phyloP scores from a whole-genome alignment of 768 basidiomycete genomes.

The Xerocomus brunneocitrinus region DNA sequence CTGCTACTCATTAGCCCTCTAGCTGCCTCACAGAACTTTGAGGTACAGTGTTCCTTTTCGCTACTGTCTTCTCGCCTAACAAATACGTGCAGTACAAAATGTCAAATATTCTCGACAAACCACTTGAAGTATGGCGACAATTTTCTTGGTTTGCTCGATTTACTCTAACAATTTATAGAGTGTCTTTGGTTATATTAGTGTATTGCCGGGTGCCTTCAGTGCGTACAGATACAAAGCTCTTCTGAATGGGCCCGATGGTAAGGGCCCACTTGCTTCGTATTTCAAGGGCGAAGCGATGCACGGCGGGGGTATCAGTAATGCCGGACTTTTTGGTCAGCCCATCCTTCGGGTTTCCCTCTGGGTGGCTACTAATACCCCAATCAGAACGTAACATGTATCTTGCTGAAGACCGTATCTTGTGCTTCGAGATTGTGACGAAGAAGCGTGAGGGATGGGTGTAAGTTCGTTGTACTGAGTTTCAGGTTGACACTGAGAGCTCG shows the following conservation, averaged over 20 bases:
- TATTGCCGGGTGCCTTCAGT: constrained; percentile 89
- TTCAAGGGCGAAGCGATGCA: constrained; percentile 93
- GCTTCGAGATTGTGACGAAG: constrained; percentile 92
- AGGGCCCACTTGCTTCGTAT: constrained; percentile 86
- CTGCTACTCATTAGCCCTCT: constrained; percentile 70
- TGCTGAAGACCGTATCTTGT: constrained; percentile 86
- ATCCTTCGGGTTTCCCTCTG: background rate
- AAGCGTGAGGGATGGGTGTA: constrained; percentile 79
- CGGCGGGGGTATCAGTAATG: constrained; percentile 49
- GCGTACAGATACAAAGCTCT: constrained; percentile 89
- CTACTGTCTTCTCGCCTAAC: background rate
- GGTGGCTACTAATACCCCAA: background rate
- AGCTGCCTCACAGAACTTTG: constrained; percentile 94
- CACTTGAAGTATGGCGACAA: constrained; percentile 67
- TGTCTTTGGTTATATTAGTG: constrained; percentile 82
- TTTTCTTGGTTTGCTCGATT: background rate
- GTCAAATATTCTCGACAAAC: constrained; percentile 95
- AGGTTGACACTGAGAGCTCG: constrained; percentile 1
- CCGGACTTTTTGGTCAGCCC: constrained; percentile 58
- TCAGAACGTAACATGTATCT: constrained; percentile 86
- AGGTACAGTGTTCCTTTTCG: constrained; percentile 38
- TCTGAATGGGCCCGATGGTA: constrained; percentile 80
- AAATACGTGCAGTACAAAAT: constrained; percentile 68
- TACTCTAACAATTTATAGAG: constrained; percentile 39
- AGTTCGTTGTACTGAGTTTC: constrained; percentile 25